phyloP scores from a whole-genome alignment of 1,139 yeast species.

The Suhomyces bolitotheri region DNA sequence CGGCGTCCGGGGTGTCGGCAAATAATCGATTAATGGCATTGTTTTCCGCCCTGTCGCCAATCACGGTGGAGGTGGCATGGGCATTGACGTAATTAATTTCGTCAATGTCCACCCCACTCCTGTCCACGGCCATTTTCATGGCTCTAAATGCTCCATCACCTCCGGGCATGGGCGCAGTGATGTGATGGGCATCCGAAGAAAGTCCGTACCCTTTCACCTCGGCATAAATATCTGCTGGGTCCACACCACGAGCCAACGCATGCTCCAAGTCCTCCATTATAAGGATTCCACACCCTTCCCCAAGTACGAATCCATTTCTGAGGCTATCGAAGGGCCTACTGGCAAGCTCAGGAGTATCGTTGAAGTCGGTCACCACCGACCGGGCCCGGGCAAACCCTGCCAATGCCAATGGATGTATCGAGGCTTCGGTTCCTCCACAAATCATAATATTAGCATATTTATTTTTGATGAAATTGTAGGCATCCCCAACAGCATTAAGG shows the following conservation, averaged over 20 bases:
- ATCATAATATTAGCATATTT: conserved; percentile 86
- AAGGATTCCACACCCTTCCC: conserved; percentile 89
- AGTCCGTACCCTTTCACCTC: conserved; percentile 87
- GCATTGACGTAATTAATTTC: conserved; percentile 83
- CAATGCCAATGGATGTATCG: conserved; percentile 81
- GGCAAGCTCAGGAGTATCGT: conserved; percentile 62
- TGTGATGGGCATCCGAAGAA: conserved; percentile 90
- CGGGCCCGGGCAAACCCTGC: conserved; percentile 93
- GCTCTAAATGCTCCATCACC: conserved; percentile 87
- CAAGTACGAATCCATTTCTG: conserved; percentile 85
- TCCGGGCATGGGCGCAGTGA: conserved; percentile 82
- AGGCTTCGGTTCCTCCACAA: conserved; percentile 91
- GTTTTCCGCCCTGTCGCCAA: conserved; percentile 91
- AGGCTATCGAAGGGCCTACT: conserved; percentile 84
- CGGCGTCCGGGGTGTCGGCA: conserved; percentile 19
- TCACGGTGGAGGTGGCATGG: conserved; percentile 89
- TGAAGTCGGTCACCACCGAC: conserved; percentile 66
- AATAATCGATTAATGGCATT: conserved; percentile 65
- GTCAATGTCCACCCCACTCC: conserved; percentile 43
- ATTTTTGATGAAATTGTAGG: conserved; percentile 71
- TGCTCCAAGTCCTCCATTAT: conserved; percentile 76
- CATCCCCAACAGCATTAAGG: conserved; percentile 91
- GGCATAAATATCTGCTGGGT: conserved; percentile 62
- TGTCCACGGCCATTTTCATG: conserved; percentile 71
- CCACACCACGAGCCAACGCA: conserved; percentile 63